Evolutionary conservation across 768 basidiomycete genomes (phyloP), one percentile per base, ranked within the genome.

Genomic region (Tremella fuciformis): DNA sequence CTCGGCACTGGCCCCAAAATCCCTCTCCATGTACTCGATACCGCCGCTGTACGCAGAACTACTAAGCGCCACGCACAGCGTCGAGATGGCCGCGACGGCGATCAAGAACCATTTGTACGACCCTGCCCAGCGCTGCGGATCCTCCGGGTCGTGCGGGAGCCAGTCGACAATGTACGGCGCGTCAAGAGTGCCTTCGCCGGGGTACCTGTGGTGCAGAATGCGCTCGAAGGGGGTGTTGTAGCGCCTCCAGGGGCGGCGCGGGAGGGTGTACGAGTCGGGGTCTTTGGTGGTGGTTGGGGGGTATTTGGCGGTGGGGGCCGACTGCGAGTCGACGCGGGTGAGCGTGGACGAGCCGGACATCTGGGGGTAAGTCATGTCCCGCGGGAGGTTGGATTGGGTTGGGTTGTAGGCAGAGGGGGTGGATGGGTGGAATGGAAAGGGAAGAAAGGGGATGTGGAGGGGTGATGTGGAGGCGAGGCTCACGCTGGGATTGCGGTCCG

Each of bases 101-200:
- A 71, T 74, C 1, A 60, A 59, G n/a, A 37, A 29, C 75, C 75
- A 76, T 48, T 76, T 76, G 58, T 69, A 73, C 6, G 42, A 26
- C 1, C 29, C 18, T 1, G 59, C 49, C 75, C 73, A 75, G 26
- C 60, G 60, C 57, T 73, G 71, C 2, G 75, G 75, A 46, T 76
- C 71, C 54, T 76, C 75, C 4, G 64, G 64, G 60, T 76, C 75
- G 7, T 66, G 57, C 8, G 53, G 50, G n/a, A 73, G 42, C 77
- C 75, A 77, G 46, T 71, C 76, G 25, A 78, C 65, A 16, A 78
- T 58, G 53, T 65, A 76, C 8, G 76, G 77, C 46, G 72, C 66
- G 48, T 67, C 67, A 2, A 53, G 47, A 7, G 76, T 77, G 1
- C 76, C 77, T 1, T 48, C 39, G 11, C 77, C 77, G 2, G 52